Evolutionary conservation across 2,329 filamentous ascomycete genomes (phyloP).

Genomic region (Diaporthe nobilis): DNA sequence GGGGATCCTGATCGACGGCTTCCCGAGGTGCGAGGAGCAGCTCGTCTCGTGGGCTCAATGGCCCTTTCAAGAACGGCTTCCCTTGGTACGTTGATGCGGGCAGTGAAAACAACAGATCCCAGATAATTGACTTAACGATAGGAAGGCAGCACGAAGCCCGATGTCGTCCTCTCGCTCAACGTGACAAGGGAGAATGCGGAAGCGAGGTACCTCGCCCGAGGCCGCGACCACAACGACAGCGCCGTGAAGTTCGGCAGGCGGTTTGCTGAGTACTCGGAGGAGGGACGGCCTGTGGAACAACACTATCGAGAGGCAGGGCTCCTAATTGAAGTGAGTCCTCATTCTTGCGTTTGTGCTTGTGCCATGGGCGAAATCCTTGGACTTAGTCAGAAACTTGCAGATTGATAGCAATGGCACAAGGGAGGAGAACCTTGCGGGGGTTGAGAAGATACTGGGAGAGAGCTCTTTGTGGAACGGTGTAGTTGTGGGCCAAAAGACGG

Average conservation of each 20-base stretch:
- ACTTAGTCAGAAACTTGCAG: background rate
- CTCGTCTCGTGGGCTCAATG: slow-evolving; percentile 28
- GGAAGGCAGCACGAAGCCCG: slow-evolving; percentile 9
- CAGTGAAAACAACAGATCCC: background rate
- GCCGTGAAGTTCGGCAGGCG: slow-evolving; percentile 12
- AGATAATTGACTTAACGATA: too few species aligned
- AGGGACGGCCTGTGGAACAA: slow-evolving; percentile 26
- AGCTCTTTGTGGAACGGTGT: background rate
- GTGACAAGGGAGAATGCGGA: slow-evolving; percentile 16
- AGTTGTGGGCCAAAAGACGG: background rate
- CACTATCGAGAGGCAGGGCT: slow-evolving; percentile 17
- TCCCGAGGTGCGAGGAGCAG: slow-evolving; percentile 30
- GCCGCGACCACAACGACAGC: slow-evolving; percentile 28
- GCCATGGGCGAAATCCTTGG: fast-evolving
- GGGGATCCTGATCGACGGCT: slow-evolving; percentile 34
- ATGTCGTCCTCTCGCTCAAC: slow-evolving; percentile 12
- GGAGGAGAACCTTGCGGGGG: background rate
- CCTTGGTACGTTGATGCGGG: slow-evolving; percentile 10
- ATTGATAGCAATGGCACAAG: slow-evolving; percentile 6
- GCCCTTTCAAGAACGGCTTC: slow-evolving; percentile 29
- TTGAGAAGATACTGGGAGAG: background rate
- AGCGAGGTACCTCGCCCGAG: slow-evolving; percentile 5
- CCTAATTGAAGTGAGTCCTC: slow-evolving; percentile 4
- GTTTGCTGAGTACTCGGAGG: slow-evolving; percentile 14
- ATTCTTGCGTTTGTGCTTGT: background rate